Percentiles rank a stretch among this genome's conserved stretches.
Evolutionary conservation across 2,329 filamentous ascomycete genomes (phyloP).

Genomic region (Colletotrichum chlorophyti): DNA sequence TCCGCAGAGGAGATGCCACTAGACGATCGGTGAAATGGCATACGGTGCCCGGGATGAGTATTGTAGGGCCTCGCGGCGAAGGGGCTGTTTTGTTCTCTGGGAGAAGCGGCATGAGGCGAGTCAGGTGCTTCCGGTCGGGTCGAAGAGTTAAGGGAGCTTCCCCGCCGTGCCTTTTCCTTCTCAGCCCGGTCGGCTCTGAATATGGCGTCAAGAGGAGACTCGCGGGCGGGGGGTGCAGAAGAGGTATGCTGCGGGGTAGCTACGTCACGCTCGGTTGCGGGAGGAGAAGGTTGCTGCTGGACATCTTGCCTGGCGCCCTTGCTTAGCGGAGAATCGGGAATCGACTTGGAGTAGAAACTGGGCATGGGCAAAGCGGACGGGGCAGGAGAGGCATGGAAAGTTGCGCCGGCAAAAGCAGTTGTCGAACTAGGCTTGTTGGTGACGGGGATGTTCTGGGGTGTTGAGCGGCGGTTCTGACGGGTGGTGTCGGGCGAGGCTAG

Average conservation of each 20-base stretch:
- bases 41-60: conserved; percentile 22
- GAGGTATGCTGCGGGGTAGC: conserved; percentile 49
- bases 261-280: conserved; percentile 59
- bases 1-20: conserved; percentile 71
- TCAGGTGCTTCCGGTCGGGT: conserved; percentile 48
- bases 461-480: conserved; percentile 51
- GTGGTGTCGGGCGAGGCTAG: conserved; percentile 48
- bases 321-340: conserved; percentile 66
- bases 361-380: conserved; percentile 90
- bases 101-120: conserved; percentile 57
- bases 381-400: conserved; percentile 93
- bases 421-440: conserved; percentile 53
- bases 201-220: conserved; percentile 87
- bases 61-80: conserved; percentile 17
- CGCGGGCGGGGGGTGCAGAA: conserved; percentile 44
- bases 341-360: conserved; percentile 80
- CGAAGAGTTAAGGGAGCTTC: conserved; percentile 55
- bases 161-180: conserved; percentile 65
- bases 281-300: conserved; percentile 56
- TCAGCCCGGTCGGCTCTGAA: conserved; percentile 88
- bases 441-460: conserved; percentile 37
- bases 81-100: conserved; percentile 36
- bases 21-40: conserved; percentile 30
- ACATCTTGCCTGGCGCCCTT: conserved; percentile 38
- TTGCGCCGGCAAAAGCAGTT: conserved; percentile 85